phyloP scores from a whole-genome alignment of 2,329 filamentous ascomycete species.

The Paraconiothyrium sp. region DNA sequence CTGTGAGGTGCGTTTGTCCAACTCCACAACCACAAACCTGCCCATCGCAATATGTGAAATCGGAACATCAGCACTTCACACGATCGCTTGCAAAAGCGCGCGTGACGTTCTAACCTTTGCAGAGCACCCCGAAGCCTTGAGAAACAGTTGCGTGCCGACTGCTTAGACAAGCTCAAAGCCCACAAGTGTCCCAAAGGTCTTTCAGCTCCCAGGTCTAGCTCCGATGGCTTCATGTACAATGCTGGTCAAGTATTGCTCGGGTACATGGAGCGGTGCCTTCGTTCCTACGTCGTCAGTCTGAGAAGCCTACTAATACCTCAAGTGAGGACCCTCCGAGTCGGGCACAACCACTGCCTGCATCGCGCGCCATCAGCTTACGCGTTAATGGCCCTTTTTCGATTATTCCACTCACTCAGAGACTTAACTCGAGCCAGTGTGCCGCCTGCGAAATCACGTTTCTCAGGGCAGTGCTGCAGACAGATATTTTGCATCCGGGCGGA shows the following conservation, averaged over 20 bases:
- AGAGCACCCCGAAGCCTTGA: too few relatives aligned
- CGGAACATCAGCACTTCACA: too few relatives aligned
- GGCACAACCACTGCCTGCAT: constrained; percentile 8
- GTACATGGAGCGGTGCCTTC: not conserved
- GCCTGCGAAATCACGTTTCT: constrained; percentile 2
- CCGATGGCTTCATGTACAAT: not conserved
- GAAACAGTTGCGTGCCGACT: too few relatives aligned
- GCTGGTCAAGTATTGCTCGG: not conserved
- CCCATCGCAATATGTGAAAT: too few relatives aligned
- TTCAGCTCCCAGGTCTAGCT: not conserved
- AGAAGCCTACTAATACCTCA: not conserved
- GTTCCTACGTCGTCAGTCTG: not conserved
- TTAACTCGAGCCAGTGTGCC: constrained; percentile 6
- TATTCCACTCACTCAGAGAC: not conserved
- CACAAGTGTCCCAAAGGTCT: not conserved
- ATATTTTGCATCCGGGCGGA: constrained; percentile 7
- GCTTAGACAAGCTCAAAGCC: too few relatives aligned
- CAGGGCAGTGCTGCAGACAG: constrained; percentile 11
- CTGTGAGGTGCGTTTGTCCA: too few relatives aligned
- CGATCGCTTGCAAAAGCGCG: too few relatives aligned
- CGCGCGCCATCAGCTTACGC: not conserved
- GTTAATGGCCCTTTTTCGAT: not conserved
- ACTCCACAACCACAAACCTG: too few relatives aligned
- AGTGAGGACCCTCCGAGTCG: not conserved
- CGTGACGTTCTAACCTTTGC: too few relatives aligned